Conservation (phyloP, 495 filamentous ascomycete genomes). For the Monascus purpureus region DNA sequence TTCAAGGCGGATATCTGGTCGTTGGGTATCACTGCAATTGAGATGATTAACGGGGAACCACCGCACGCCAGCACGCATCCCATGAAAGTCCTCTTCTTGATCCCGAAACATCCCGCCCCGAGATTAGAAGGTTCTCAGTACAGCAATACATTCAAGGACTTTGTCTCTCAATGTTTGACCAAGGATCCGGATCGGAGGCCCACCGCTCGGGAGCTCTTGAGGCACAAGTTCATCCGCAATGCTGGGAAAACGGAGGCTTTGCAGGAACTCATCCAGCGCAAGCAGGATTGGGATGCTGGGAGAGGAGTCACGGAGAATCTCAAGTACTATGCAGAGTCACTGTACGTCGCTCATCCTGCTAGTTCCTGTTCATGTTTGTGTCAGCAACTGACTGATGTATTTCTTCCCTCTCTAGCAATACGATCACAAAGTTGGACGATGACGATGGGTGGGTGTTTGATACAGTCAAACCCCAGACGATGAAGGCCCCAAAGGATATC, state of each 20-base stretch:
- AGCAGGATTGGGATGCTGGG: slow-evolving; percentile 62
- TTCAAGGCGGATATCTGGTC: slow-evolving; percentile 99
- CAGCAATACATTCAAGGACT: slow-evolving; percentile 86
- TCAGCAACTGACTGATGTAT: too few species aligned
- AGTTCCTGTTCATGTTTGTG: slow-evolving; percentile 1
- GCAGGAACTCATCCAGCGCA: slow-evolving; percentile 76
- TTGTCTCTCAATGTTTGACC: slow-evolving; percentile 75
- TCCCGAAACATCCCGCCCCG: slow-evolving; percentile 83
- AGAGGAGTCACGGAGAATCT: slow-evolving; percentile 44
- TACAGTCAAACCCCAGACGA: slow-evolving; percentile 60
- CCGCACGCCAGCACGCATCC: slow-evolving; percentile 84
- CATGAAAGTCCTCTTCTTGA: slow-evolving; percentile 97
- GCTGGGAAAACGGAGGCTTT: slow-evolving; percentile 74
- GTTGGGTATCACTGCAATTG: slow-evolving; percentile 88
- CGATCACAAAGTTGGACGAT: slow-evolving; percentile 46
- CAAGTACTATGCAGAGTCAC: slow-evolving; percentile 84
- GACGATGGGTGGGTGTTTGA: slow-evolving; percentile 97
- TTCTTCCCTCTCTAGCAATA: slow-evolving; percentile 28
- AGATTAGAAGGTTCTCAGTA: slow-evolving; percentile 71
- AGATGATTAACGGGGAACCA: slow-evolving; percentile 84
- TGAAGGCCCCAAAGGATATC: slow-evolving; percentile 26
- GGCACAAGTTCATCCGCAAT: slow-evolving; percentile 74
- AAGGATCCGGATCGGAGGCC: slow-evolving; percentile 79
- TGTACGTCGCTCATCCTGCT: slow-evolving; percentile 30
- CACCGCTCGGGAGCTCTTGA: slow-evolving; percentile 75